phyloP scores from a whole-genome alignment of 768 basidiomycete genomes.

The Gymnopilus junonius region DNA sequence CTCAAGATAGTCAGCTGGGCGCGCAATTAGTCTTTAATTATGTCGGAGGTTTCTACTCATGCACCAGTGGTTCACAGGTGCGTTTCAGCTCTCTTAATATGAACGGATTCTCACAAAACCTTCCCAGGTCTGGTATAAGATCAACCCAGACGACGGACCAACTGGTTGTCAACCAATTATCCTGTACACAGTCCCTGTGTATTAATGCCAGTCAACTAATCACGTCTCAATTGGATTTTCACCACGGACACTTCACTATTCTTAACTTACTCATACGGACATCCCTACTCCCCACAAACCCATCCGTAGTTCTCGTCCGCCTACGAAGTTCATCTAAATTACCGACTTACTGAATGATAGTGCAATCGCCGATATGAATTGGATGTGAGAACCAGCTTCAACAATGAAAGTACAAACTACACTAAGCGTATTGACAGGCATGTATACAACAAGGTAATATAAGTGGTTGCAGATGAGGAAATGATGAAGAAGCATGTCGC shows the following conservation, averaged over 20 bases:
- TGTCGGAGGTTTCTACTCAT: conserved; percentile 35
- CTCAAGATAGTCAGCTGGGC: conserved; percentile 34
- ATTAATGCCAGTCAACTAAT: not conserved
- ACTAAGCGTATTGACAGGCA: not conserved
- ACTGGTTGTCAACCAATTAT: conserved; percentile 19
- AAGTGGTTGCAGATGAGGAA: not conserved
- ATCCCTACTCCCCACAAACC: too few relatives aligned
- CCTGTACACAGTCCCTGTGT: conserved; percentile 28
- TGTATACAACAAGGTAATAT: not conserved
- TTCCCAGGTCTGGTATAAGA: conserved; percentile 30
- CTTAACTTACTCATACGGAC: not conserved
- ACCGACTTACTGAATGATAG: too few relatives aligned
- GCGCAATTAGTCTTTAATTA: conserved; percentile 31
- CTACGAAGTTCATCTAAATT: too few relatives aligned
- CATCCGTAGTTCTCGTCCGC: too few relatives aligned
- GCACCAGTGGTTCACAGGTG: conserved; percentile 30
- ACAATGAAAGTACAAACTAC: not conserved
- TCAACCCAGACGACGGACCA: conserved; percentile 18
- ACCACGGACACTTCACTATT: not conserved
- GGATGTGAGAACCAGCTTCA: not conserved
- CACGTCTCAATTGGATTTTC: not conserved
- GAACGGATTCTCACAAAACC: not conserved
- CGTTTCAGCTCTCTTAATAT: conserved; percentile 2
- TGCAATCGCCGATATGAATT: not conserved
- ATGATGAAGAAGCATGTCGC: not conserved